Evolutionary conservation across 805 yeast species (phyloP).

Genomic region (Priceomyces castillae): DNA sequence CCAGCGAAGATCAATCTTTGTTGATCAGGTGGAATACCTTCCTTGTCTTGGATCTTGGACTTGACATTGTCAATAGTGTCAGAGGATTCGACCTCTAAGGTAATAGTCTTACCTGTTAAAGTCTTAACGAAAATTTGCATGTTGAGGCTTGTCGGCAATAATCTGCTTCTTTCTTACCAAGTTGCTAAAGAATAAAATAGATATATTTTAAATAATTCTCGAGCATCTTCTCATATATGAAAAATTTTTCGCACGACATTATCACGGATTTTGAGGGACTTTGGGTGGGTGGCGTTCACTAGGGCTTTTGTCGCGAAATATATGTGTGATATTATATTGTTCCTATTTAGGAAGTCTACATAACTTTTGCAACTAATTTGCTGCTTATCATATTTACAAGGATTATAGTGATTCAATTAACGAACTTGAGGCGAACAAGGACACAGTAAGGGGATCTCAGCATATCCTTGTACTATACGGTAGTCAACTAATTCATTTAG

Average conservation of each 20-base stretch:
- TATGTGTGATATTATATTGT: neutral
- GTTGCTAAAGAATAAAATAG: conserved; percentile 11
- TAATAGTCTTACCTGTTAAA: conserved; percentile 98
- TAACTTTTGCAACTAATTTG: neutral
- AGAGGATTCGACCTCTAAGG: conserved; percentile 98
- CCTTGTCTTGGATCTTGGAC: conserved; percentile 98
- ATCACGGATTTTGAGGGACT: neutral
- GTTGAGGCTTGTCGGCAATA: conserved; percentile 37
- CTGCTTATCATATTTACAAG: no score
- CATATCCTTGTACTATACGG: no score
- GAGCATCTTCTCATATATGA: neutral
- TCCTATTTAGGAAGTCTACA: neutral
- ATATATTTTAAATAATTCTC: neutral
- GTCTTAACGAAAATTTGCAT: conserved; percentile 99
- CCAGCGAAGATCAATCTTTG: conserved; percentile 99
- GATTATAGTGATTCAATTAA: no score
- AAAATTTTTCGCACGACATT: conserved; percentile 6
- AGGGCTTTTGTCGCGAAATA: conserved; percentile 3
- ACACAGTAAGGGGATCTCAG: no score
- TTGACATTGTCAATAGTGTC: conserved; percentile 99
- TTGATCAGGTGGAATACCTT: conserved; percentile 99
- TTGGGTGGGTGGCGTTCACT: neutral
- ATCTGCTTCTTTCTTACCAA: conserved; percentile 51
- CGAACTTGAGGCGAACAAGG: no score
- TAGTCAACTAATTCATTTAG: no score